These are phyloP conservation scores for Xylariaceae sp. DNA, from an alignment of 2,329 filamentous ascomycete genomes.

Conservation along the genomic window DNA sequence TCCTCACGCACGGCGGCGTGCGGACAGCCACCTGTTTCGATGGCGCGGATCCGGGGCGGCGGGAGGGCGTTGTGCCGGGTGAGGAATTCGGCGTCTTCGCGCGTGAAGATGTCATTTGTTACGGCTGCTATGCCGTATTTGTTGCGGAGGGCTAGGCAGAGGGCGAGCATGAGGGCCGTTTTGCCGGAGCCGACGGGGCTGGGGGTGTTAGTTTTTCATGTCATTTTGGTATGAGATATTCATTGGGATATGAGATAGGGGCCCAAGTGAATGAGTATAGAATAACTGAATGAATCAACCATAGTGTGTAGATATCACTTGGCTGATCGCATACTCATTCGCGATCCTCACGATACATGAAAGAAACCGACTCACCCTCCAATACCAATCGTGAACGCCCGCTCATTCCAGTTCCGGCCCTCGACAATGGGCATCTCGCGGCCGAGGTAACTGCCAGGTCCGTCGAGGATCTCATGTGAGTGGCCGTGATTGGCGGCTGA, in stretches of 20 bases:
- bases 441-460: constrained; percentile 81
- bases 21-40: constrained; percentile 95
- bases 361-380: constrained; percentile 63
- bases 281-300: too few relatives aligned
- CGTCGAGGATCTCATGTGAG: constrained; percentile 90
- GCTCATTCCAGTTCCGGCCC: constrained; percentile 78
- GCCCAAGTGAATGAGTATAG: too few relatives aligned
- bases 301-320: not conserved
- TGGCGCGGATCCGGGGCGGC: constrained; percentile 78
- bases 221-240: not conserved
- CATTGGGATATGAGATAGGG: too few relatives aligned
- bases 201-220: constrained; percentile 10
- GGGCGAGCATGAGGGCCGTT: constrained; percentile 90
- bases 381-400: constrained; percentile 95
- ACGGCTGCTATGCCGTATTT: constrained; percentile 86
- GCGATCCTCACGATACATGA: too few relatives aligned
- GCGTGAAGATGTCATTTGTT: constrained; percentile 98
- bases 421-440: constrained; percentile 93
- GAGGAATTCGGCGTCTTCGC: constrained; percentile 96
- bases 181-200: constrained; percentile 93
- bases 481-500: constrained; percentile 77
- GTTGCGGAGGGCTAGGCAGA: constrained; percentile 77
- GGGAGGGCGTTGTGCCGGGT: constrained; percentile 80
- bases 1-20: constrained; percentile 97
- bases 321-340: too few relatives aligned